phyloP scores from a whole-genome alignment of 1,284 basidiomycete species.

The Pholiota adiposa region DNA sequence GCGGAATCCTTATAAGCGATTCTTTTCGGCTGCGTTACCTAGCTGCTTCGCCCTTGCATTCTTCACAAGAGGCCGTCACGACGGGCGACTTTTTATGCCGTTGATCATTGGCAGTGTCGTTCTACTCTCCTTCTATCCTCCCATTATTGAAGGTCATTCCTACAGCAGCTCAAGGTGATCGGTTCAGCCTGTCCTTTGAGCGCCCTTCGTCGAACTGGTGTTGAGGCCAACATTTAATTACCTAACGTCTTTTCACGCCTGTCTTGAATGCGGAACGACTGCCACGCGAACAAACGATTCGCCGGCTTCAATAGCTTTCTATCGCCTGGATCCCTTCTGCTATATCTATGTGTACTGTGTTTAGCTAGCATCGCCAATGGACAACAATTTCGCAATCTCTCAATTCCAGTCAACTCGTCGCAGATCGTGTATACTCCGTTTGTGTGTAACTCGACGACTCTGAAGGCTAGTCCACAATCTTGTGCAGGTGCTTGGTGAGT shows the following conservation, averaged over 20 bases:
- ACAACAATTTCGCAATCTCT: slow-evolving; percentile 34
- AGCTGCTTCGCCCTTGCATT: not conserved
- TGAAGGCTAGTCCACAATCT: slow-evolving; percentile 23
- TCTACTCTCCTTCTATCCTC: not conserved
- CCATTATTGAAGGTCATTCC: not conserved
- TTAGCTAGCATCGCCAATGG: slow-evolving; percentile 7
- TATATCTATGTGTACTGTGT: slow-evolving; percentile 3
- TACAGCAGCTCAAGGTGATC: not conserved
- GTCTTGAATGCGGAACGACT: slow-evolving; percentile 9
- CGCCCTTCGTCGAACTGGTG: not conserved
- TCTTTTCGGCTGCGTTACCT: slow-evolving; percentile 8
- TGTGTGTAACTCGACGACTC: slow-evolving; percentile 41
- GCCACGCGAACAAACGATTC: not conserved
- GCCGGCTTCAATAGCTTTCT: not conserved
- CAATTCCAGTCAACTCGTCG: slow-evolving; percentile 42
- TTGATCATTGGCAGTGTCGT: not conserved
- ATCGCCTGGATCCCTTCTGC: not conserved
- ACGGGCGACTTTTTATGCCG: slow-evolving; percentile 2
- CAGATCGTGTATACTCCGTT: slow-evolving; percentile 56
- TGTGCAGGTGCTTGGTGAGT: slow-evolving; percentile 55
- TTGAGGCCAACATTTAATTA: no score
- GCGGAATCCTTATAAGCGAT: slow-evolving; percentile 9
- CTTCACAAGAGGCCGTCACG: slow-evolving; percentile 10
- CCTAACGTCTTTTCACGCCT: not conserved
- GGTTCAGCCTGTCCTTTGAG: not conserved